A percentile compares a stretch with the other conserved stretches of the same genome.
These are phyloP conservation scores for Naumovozyma dairenensis DNA, from an alignment of 805 yeast species.

Conservation along the genomic window DNA sequence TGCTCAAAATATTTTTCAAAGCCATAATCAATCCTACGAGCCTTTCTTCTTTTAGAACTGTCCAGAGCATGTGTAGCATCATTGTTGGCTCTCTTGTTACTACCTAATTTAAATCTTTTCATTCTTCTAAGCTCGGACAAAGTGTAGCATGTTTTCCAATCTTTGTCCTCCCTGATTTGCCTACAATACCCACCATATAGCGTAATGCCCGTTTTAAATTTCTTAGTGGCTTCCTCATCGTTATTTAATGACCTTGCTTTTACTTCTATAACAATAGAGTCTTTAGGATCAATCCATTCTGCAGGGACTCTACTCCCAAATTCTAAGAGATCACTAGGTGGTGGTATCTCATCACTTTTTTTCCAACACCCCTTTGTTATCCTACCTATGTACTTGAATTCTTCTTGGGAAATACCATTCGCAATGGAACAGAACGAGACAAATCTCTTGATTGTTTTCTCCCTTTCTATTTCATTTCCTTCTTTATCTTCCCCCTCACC, in stretches of 20 bases:
- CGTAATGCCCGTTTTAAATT: conserved; percentile 59
- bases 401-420: conserved; percentile 66
- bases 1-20: conserved; percentile 1
- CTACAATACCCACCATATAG: conserved; percentile 69
- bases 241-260: conserved; percentile 66
- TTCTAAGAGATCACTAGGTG: conserved; percentile 34
- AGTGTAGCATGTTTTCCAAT: conserved; percentile 44
- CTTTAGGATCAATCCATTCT: conserved; percentile 70
- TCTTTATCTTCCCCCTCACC: neutral
- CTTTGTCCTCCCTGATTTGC: conserved; percentile 58
- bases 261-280: conserved; percentile 71
- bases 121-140: conserved; percentile 36
- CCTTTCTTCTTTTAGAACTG: conserved; percentile 26
- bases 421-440: conserved; percentile 71
- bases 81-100: neutral
- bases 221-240: conserved; percentile 32
- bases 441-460: conserved; percentile 29
- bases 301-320: conserved; percentile 59
- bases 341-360: conserved; percentile 29
- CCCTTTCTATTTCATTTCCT: conserved; percentile 1
- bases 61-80: conserved; percentile 18
- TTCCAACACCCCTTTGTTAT: conserved; percentile 56
- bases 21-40: conserved; percentile 12
- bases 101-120: neutral
- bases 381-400: conserved; percentile 48